Evolutionary conservation across 352 stramenopile genomes (phyloP).

Genomic region (Phytophthora palmivora): DNA sequence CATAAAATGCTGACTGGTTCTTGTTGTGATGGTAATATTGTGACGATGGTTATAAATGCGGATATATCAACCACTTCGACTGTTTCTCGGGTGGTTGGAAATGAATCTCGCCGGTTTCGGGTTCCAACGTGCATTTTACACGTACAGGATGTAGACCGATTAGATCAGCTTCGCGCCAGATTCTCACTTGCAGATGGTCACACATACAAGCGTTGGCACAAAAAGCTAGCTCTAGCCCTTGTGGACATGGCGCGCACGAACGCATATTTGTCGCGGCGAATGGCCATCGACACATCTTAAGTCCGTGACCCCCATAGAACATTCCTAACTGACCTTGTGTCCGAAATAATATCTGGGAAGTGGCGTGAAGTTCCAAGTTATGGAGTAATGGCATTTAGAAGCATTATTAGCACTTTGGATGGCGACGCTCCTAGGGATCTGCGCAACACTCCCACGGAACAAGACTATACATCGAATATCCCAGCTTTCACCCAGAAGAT

Average conservation of each 20-base stretch:
- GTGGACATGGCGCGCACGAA: conserved; percentile 10
- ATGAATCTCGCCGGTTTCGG: too few relatives aligned
- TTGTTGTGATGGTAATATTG: too few relatives aligned
- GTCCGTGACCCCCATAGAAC: background rate
- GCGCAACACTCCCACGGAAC: too few relatives aligned
- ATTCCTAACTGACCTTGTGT: background rate
- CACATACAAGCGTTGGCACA: conserved; percentile 39
- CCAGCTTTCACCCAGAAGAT: background rate
- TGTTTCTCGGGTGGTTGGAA: too few relatives aligned
- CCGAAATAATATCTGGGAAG: background rate
- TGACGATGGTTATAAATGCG: too few relatives aligned
- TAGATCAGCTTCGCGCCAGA: conserved; percentile 32
- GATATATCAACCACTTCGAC: too few relatives aligned
- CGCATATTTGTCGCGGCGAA: conserved; percentile 11
- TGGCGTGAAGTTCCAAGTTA: too few relatives aligned
- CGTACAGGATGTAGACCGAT: conserved; percentile 43
- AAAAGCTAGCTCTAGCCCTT: conserved; percentile 23
- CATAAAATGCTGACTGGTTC: too few relatives aligned
- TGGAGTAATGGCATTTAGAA: too few relatives aligned
- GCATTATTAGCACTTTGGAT: too few relatives aligned
- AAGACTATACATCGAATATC: too few relatives aligned
- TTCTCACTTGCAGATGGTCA: conserved; percentile 39
- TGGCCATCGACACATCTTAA: background rate
- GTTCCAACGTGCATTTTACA: conserved; percentile 27
- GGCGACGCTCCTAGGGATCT: too few relatives aligned